Evolutionary conservation across 2,329 filamentous ascomycete genomes (phyloP).

Genomic region (Colletotrichum noveboracense): DNA sequence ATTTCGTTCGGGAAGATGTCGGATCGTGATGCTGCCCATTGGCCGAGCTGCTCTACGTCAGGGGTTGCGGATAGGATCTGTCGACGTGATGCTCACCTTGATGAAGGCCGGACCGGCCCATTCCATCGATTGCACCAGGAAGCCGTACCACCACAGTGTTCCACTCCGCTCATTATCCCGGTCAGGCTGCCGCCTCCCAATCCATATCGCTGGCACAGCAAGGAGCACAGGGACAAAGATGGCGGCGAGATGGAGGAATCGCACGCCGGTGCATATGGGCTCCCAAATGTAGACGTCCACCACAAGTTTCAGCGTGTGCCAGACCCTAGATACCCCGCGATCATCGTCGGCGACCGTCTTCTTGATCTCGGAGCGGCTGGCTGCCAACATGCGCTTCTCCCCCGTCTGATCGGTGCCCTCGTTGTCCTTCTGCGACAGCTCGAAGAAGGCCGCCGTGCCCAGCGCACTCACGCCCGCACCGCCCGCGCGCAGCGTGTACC

Average conservation of each 20-base stretch:
- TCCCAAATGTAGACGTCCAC: constrained; percentile 80
- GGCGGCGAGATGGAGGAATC: constrained; percentile 84
- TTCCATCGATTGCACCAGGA: constrained; percentile 90
- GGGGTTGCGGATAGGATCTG: rapidly evolving
- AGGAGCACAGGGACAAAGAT: constrained; percentile 93
- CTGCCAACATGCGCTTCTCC: constrained; percentile 86
- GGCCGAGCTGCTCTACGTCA: constrained; percentile 69
- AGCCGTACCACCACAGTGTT: constrained; percentile 93
- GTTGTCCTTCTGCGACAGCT: constrained; percentile 62
- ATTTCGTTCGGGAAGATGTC: constrained; percentile 96
- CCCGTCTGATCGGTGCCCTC: constrained; percentile 63
- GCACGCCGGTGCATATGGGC: constrained; percentile 82
- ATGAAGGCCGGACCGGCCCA: constrained; percentile 94
- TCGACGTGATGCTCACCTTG: constrained; percentile 64
- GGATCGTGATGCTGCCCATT: constrained; percentile 96
- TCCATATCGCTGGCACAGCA: constrained; percentile 79
- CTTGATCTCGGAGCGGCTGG: constrained; percentile 77
- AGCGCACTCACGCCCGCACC: constrained; percentile 47
- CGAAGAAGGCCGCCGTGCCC: constrained; percentile 62
- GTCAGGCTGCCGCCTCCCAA: constrained; percentile 68
- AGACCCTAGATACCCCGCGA: constrained; percentile 60
- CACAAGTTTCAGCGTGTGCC: constrained; percentile 67
- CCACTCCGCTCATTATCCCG: constrained; percentile 79
- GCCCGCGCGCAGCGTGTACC: constrained; percentile 41
- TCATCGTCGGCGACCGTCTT: constrained; percentile 70